These are phyloP conservation scores for Ophiocordyceps camponoti-rufipedis DNA, from an alignment of 2,329 filamentous ascomycete species.

Conservation along the genomic window DNA sequence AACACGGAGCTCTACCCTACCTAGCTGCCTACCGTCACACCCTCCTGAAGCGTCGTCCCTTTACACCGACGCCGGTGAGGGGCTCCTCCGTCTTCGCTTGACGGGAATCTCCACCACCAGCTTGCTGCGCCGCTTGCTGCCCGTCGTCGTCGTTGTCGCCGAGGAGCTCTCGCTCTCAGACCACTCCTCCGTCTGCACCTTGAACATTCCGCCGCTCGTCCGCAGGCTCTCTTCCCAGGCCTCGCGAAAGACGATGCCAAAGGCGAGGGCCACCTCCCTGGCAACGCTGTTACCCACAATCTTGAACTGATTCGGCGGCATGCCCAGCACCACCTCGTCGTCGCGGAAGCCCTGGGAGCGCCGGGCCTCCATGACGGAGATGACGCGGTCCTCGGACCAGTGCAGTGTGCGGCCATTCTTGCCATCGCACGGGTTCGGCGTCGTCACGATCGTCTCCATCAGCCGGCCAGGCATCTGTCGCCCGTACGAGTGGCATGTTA, in stretches of 20 bases:
- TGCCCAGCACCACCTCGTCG: constrained; percentile 49
- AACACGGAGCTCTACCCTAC: no score
- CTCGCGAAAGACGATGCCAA: constrained; percentile 45
- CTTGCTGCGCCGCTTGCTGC: neutral
- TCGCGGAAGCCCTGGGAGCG: constrained; percentile 55
- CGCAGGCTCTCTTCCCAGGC: constrained; percentile 19
- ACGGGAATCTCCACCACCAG: neutral
- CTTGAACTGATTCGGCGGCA: constrained; percentile 33
- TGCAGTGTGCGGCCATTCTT: constrained; percentile 40
- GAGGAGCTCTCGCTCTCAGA: neutral
- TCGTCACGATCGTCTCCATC: constrained; percentile 46
- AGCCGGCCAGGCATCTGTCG: constrained; percentile 33
- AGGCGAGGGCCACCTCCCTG: constrained; percentile 43
- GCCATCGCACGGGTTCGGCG: constrained; percentile 28
- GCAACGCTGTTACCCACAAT: constrained; percentile 66
- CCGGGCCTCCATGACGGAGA: constrained; percentile 48
- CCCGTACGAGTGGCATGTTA: constrained; percentile 21
- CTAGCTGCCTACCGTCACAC: no score
- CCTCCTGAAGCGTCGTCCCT: no score
- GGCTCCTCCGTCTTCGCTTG: neutral
- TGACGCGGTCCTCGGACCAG: constrained; percentile 42
- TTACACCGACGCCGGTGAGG: no score
- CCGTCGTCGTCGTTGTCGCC: neutral
- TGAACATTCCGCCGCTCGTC: neutral
- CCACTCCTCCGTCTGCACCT: neutral